A percentile compares a stretch with the other conserved stretches of the same genome.
Conservation (phyloP, 2,329 filamentous ascomycete species). For the Westerdykella sp. region DNA sequence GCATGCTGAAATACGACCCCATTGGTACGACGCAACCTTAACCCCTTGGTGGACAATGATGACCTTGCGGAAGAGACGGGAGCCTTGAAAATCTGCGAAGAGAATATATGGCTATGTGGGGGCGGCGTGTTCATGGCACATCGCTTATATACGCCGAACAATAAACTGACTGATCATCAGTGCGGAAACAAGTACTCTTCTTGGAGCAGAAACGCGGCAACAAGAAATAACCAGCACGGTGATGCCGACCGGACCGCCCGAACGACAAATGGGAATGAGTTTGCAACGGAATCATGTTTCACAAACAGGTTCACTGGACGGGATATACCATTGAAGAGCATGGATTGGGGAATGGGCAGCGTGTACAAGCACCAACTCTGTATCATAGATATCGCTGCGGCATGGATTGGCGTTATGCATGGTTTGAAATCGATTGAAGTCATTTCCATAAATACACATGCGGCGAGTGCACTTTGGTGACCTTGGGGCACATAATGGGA, state of each 20-base stretch:
- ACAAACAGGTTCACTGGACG: background rate
- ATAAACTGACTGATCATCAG: conserved; percentile 41
- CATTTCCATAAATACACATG: no score
- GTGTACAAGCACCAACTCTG: no score
- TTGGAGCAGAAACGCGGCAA: conserved; percentile 83
- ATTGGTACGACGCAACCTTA: conserved; percentile 58
- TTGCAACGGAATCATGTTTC: background rate
- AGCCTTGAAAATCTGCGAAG: background rate
- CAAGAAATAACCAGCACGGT: conserved; percentile 40
- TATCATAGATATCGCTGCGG: no score
- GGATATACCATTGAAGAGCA: background rate
- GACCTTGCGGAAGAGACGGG: background rate
- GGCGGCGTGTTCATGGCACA: background rate
- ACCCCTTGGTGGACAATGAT: background rate
- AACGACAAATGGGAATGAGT: background rate
- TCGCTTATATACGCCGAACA: background rate
- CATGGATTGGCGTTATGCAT: no score
- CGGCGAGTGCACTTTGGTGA: no score
- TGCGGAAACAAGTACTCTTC: conserved; percentile 93
- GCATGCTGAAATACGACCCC: conserved; percentile 98
- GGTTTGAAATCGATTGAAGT: no score
- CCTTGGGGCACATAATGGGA: no score
- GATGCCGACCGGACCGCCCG: background rate
- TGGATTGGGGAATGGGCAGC: background rate
- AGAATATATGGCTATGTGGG: background rate